phyloP scores from a whole-genome alignment of 164 flowering plant genomes.

The Vitis amurensis region DNA sequence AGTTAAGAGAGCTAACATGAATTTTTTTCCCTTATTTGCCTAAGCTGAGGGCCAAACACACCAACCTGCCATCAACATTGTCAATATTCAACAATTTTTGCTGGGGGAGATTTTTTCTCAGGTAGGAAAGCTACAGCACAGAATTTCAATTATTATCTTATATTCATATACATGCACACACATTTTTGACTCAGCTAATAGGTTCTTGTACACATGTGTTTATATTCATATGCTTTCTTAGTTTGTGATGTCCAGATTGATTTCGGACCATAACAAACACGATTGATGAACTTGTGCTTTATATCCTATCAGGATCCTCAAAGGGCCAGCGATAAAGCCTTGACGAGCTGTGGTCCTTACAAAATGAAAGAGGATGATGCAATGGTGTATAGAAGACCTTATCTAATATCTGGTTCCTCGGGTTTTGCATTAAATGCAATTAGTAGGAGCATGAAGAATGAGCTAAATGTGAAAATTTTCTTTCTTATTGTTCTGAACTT shows the following conservation, averaged over 20 bases:
- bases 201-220: no score
- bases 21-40: constrained; percentile 9
- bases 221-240: background rate
- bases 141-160: background rate
- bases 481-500: background rate
- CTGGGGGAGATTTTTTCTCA: constrained; percentile 92
- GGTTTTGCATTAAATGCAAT: constrained; percentile 93
- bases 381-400: constrained; percentile 95
- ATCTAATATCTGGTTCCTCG: constrained; percentile 92
- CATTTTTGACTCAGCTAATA: no score
- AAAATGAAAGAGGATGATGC: constrained; percentile 92
- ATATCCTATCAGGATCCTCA: constrained; percentile 67
- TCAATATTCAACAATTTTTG: constrained; percentile 89
- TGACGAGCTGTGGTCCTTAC: constrained; percentile 91
- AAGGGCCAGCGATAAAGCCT: constrained; percentile 87
- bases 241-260: background rate
- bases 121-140: constrained; percentile 37
- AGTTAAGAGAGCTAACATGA: constrained; percentile 6
- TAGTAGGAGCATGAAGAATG: constrained; percentile 82
- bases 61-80: constrained; percentile 79
- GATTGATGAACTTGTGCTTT: background rate
- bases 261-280: background rate
- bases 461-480: constrained; percentile 61
- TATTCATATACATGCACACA: background rate
- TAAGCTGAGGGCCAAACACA: constrained; percentile 72